Evolutionary conservation across 2,329 filamentous ascomycete genomes (phyloP).

Genomic region (Alternaria angustiovoidea): DNA sequence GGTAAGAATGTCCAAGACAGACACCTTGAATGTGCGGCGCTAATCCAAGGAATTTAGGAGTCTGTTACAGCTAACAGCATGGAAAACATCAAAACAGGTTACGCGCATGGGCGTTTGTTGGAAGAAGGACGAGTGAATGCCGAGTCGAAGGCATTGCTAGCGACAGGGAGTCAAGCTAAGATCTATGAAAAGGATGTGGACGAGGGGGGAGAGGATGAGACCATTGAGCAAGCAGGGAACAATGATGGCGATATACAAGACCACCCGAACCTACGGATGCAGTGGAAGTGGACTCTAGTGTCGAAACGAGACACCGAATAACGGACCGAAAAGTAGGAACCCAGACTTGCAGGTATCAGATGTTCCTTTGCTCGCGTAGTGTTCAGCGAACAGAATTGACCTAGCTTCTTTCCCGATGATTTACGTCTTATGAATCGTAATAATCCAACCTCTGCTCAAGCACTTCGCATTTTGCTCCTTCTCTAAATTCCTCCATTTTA

Average conservation of each 20-base stretch:
- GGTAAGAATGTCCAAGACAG: background rate
- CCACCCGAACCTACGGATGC: conserved; percentile 23
- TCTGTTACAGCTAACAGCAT: background rate
- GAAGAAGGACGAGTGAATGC: conserved; percentile 21
- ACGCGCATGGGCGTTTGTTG: conserved; percentile 20
- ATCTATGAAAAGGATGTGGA: background rate
- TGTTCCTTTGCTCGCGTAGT: background rate
- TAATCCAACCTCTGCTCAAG: background rate
- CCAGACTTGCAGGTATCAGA: background rate
- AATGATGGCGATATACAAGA: conserved; percentile 12
- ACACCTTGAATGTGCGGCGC: background rate
- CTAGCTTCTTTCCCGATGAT: background rate
- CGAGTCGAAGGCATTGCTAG: background rate
- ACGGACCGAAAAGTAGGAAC: background rate
- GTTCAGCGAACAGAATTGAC: background rate
- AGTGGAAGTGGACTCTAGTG: conserved; percentile 26
- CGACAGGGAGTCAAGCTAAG: background rate
- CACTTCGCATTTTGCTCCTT: background rate
- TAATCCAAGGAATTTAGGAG: background rate
- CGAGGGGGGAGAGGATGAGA: conserved; percentile 7
- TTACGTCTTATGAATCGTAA: background rate
- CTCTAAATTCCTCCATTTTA: background rate
- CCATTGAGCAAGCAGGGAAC: conserved; percentile 12
- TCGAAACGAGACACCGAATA: conserved; percentile 18
- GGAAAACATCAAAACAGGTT: background rate